phyloP scores from a whole-genome alignment of 2,329 filamentous ascomycete genomes.

The Biscogniauxia marginata region DNA sequence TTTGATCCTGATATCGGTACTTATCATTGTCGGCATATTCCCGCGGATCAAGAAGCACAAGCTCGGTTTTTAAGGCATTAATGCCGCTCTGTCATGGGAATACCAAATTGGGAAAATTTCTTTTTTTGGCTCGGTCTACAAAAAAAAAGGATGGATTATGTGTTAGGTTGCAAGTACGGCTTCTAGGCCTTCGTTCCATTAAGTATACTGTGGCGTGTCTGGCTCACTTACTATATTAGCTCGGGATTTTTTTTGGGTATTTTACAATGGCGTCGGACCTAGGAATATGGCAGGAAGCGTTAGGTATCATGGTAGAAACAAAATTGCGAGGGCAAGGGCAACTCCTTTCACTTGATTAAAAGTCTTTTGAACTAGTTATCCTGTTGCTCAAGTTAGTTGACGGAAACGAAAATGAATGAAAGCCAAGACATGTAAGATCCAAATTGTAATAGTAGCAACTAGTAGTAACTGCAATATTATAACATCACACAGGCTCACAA shows the following conservation, averaged over 20 bases:
- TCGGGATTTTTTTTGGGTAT: neutral
- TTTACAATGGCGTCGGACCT: neutral
- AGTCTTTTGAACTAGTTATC: neutral
- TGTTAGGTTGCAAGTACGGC: neutral
- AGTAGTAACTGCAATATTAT: no score
- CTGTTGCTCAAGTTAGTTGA: neutral
- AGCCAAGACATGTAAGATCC: no score
- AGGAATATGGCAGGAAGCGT: neutral
- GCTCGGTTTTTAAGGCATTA: constrained; percentile 53
- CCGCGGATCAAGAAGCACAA: constrained; percentile 82
- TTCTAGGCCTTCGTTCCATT: neutral
- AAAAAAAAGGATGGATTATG: neutral
- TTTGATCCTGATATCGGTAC: constrained; percentile 60
- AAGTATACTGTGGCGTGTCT: neutral
- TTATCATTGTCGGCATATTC: constrained; percentile 70
- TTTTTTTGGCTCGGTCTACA: neutral
- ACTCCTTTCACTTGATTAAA: neutral
- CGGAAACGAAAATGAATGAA: no score
- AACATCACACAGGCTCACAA: no score
- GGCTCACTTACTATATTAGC: neutral
- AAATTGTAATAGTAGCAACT: no score
- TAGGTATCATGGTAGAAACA: neutral
- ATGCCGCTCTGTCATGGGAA: neutral
- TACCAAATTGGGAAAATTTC: neutral
- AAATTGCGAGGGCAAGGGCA: neutral